Evolutionary conservation across 2,329 filamentous ascomycete species (phyloP).

Genomic region (Cercospora brassicicola): DNA sequence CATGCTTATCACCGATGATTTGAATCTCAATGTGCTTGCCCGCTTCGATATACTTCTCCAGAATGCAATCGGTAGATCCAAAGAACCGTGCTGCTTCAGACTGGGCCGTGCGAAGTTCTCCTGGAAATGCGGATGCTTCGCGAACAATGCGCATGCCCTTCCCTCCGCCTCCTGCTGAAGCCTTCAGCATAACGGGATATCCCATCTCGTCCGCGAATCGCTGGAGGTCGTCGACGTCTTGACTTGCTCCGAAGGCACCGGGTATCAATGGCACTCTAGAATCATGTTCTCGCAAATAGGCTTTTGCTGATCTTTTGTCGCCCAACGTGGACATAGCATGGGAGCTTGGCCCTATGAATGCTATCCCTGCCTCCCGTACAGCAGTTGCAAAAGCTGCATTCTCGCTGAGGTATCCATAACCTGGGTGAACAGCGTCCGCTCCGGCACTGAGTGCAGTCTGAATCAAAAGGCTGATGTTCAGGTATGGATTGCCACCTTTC

Average conservation of each 20-base stretch:
- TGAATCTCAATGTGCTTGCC: neutral
- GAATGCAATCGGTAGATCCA: neutral
- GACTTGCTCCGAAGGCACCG: neutral
- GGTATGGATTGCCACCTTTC: neutral
- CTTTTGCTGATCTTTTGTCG: slow-evolving; percentile 37
- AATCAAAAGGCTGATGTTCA: neutral
- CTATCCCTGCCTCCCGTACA: neutral
- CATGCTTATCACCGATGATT: neutral
- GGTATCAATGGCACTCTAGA: slow-evolving; percentile 36
- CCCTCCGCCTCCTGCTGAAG: neutral
- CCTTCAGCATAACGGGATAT: neutral
- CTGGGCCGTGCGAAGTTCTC: neutral
- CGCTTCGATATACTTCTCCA: neutral
- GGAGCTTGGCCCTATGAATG: slow-evolving; percentile 36
- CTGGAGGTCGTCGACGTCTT: neutral
- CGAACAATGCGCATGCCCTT: neutral
- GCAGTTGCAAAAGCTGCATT: neutral
- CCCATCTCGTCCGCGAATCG: neutral
- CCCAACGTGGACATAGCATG: slow-evolving; percentile 39
- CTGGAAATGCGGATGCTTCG: neutral
- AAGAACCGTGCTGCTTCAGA: neutral
- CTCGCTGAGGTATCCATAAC: neutral
- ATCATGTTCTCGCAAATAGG: slow-evolving; percentile 31
- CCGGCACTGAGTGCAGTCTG: neutral
- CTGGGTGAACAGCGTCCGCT: neutral